These are phyloP conservation scores for Trematosphaeria pertusa DNA, from an alignment of 2,329 filamentous ascomycete genomes.

Conservation along the genomic window DNA sequence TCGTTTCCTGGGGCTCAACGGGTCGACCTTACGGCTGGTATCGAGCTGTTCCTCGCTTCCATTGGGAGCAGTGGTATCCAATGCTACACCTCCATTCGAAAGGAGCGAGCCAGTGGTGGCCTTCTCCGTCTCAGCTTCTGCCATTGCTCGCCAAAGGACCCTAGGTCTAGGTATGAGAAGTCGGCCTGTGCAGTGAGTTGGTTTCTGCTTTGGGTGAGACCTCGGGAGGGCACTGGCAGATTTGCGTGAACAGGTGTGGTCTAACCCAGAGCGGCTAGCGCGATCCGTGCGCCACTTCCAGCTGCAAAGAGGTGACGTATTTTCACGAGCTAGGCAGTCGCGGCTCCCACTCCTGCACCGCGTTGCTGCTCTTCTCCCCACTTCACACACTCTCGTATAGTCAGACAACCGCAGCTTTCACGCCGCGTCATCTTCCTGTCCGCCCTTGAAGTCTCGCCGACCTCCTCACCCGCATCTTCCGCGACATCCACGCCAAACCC, in stretches of 20 bases:
- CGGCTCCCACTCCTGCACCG: conserved; percentile 9
- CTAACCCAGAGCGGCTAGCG: conserved; percentile 7
- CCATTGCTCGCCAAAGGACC: too few species aligned
- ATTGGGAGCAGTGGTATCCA: conserved; percentile 24
- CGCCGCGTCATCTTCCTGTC: conserved; percentile 24
- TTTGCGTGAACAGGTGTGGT: conserved; percentile 8
- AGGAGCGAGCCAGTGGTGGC: too few species aligned
- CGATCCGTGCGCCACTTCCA: conserved; percentile 14
- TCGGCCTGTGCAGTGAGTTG: too few species aligned
- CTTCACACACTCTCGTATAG: neutral
- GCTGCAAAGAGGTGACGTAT: conserved; percentile 38
- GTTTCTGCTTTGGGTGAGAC: conserved; percentile 18
- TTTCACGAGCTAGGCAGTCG: conserved; percentile 38
- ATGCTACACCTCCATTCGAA: too few species aligned
- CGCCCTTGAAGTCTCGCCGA: conserved; percentile 19
- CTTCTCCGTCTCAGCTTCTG: conserved; percentile 7
- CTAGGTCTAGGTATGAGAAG: too few species aligned
- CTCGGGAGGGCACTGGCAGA: conserved; percentile 8
- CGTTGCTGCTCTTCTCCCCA: neutral
- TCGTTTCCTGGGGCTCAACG: conserved; percentile 44
- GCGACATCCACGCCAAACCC: conserved; percentile 21
- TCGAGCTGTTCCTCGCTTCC: conserved; percentile 19
- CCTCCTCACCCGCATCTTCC: conserved; percentile 22
- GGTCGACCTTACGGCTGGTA: conserved; percentile 25
- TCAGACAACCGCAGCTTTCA: conserved; percentile 2